Evolutionary conservation across 176 grass and related monocot genomes (phyloP), one percentile per base, ranked within the genome.

Genomic region (Zea luxurians): DNA sequence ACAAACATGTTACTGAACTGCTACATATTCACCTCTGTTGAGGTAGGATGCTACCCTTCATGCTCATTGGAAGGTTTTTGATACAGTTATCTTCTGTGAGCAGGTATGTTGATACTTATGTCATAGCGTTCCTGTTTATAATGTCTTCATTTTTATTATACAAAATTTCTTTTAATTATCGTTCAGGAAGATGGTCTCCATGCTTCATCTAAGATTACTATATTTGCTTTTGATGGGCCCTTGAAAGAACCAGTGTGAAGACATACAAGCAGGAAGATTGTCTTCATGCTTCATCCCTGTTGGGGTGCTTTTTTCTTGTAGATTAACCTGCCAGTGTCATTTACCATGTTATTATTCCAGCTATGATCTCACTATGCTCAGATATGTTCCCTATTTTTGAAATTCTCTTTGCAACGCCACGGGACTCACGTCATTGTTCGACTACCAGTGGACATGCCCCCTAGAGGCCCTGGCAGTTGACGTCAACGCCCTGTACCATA

Each of bases 171-270:
- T 41, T 5, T 47, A 81, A 43, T 78, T 83, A 2, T 71, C 54
- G 54, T 60, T 76, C 68, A 94, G 95, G 87, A 84, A 68, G 80
- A 89, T 80, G 85, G 66, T 13, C 87, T 90, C 73, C 67, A 60
- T 83, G 81, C 91, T 92, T 98, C 95, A 60, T 71, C 90, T 42
- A 98, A 92, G 75, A 90, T 98, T 87, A 91, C 95, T 81, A 91
- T 89, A 44, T 98, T 98, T 87, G 95, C 94, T 94, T 98, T 98
- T 72, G 95, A 98, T 53, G 91, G 87, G 2, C 94, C 65, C 95
- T 98, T 58, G 95, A 80, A 6, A 92, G 89, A 48, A 98, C 95
- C 13, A 76, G 65, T 72, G 91, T 98, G 57, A 98, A 53, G 84
- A 92, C 27, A 27, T 27, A 27, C 27, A 27, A 27, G 27, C 27